Percentiles rank a stretch among this genome's conserved stretches.
Conservation (phyloP, 2,329 filamentous ascomycete species). For the Monosporascus cannonballus region DNA sequence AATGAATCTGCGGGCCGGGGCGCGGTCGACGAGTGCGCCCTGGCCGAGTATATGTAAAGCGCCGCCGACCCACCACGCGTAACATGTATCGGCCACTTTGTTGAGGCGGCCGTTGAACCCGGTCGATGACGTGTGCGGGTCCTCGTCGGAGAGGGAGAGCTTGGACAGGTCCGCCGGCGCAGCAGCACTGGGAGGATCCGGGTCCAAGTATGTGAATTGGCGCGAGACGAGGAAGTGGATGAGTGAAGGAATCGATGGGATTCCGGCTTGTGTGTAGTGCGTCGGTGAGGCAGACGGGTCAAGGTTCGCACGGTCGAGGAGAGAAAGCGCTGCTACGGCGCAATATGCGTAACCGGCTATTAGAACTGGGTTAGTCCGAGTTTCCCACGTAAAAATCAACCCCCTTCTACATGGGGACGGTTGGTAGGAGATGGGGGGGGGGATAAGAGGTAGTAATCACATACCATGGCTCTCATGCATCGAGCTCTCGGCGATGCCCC, state of each 20-base stretch:
- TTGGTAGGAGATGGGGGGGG: conserved; percentile 2
- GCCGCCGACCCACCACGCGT: conserved; percentile 84
- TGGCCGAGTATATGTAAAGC: conserved; percentile 57
- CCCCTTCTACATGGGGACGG: background rate
- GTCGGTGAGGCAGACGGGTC: conserved; percentile 18
- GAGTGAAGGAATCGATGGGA: conserved; percentile 31
- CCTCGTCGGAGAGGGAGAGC: conserved; percentile 24
- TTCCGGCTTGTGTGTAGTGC: conserved; percentile 31
- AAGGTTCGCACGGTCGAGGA: conserved; percentile 58
- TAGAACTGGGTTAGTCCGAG: background rate
- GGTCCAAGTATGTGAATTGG: conserved; percentile 51
- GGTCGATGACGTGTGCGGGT: conserved; percentile 13
- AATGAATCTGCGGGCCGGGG: conserved; percentile 68
- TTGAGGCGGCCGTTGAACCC: conserved; percentile 89
- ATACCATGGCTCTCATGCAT: conserved; percentile 78
- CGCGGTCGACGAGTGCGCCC: conserved; percentile 49
- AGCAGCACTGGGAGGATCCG: conserved; percentile 15
- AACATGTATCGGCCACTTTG: conserved; percentile 92
- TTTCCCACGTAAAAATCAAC: no score
- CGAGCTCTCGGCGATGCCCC: conserved; percentile 72
- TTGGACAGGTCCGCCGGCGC: conserved; percentile 27
- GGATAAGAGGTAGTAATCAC: conserved; percentile 18
- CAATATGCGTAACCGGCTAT: conserved; percentile 87
- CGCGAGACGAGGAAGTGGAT: conserved; percentile 55
- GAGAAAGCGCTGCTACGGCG: conserved; percentile 68